These are phyloP conservation scores for Neurospora tetraspora DNA, from an alignment of 495 filamentous ascomycete genomes.

Conservation along the genomic window DNA sequence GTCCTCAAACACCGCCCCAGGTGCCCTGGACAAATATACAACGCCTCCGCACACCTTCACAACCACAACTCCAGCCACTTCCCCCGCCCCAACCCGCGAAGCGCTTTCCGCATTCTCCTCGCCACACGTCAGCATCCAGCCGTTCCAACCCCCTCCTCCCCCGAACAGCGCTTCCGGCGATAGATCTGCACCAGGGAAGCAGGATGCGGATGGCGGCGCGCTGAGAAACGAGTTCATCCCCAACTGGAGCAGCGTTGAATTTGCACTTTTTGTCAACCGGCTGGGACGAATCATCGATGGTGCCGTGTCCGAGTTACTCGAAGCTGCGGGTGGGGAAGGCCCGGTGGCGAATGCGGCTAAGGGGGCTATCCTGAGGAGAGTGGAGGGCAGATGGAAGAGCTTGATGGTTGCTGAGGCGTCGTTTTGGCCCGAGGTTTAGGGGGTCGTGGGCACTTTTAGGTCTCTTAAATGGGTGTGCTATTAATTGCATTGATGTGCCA, in stretches of 20 bases:
- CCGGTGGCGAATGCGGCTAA: conserved; percentile 7
- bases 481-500: neutral
- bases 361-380: conserved; percentile 15
- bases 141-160: neutral
- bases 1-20: neutral
- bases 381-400: conserved; percentile 22
- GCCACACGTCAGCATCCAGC: neutral
- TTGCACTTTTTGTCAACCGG: conserved; percentile 43
- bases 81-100: neutral
- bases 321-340: conserved; percentile 6
- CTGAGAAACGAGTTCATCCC: conserved; percentile 53
- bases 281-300: conserved; percentile 22
- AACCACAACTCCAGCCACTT: neutral
- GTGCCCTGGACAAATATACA: neutral
- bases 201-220: conserved; percentile 52
- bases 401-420: conserved; percentile 24
- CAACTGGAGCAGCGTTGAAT: conserved; percentile 54
- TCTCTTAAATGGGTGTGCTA: neutral
- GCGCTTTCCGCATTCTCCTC: neutral
- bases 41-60: neutral
- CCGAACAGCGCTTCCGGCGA: neutral
- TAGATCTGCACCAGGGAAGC: neutral
- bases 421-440: conserved; percentile 26
- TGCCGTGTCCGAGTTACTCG: conserved; percentile 13
- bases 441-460: neutral